Evolutionary conservation across 2,329 filamentous ascomycete species (phyloP), one percentile per base, ranked within the genome.

Genomic region (Monilinia polystroma): DNA sequence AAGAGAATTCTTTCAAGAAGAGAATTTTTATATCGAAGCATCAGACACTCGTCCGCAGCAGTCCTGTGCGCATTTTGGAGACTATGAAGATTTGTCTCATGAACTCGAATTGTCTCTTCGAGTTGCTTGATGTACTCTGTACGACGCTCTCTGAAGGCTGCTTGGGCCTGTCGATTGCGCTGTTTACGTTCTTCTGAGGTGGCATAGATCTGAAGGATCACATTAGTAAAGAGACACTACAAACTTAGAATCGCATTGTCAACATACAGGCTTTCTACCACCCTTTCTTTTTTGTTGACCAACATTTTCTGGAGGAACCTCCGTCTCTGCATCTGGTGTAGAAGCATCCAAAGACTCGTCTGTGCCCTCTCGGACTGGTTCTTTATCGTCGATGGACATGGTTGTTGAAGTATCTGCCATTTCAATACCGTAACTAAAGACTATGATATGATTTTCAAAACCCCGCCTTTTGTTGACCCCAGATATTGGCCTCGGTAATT

Each of bases 121-220:
- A 99, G 86, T 79, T 99, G 95, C 82, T 98, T 98, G 82, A 99
- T 99, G 79, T 99, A 99, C 82, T 99, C 95, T 66, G 94, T 98
- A 68, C 95, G 89, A 72, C 95, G 90, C 81, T 99, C 95, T 73
- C 95, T 90, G 76, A 99, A 99, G 67, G 95, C 95, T 66, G 95
- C 95, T 80, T 99, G 95, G 58, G 95, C 95, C 81, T 98, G 95
- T 73, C 95, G 85, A 77, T 99, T 99, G 72, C 95, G 88, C 81
- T 98, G 95, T 82, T 99, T 98, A 76, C 95, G 89, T 80, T 99
- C 95, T 79, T 99, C 95, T 14, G 95, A 98, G 47, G 95, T 99
- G 65, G 95, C 95, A 84, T 99, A 99, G 71, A 97, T 97, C 94
- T 97, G 29, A 72, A 68, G 16, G 66, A 63, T 57, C 47, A 11